Base-by-base conservation (phyloP, 331 rosid genomes). In the Telfairia occidentalis region DNA sequence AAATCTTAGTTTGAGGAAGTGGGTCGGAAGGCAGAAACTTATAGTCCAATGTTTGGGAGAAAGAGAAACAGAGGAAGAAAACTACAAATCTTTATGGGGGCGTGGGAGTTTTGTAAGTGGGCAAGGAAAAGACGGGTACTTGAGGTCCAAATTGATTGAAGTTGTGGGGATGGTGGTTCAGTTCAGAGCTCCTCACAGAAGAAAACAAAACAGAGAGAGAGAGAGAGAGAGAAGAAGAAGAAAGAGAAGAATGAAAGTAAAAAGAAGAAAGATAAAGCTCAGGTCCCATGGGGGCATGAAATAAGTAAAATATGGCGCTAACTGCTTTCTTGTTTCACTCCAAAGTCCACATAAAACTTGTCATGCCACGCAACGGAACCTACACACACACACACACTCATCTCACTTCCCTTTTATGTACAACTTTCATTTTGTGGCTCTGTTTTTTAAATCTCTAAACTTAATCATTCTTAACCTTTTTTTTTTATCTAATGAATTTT, bases 131-230 rank as follows among this genome's bases (percentile, higher is more conserved):
- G 45, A 71, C 18, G 37, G 76, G 18, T 28, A 1, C 2, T 43
- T 61, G 16, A 64, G 16, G 3, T 64, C 7, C 48, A 64, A 21
- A 49, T 4, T 19, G 49, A 38, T 19, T 38, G 72, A 65, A 38
- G 50, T 65, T 65, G 5, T 38, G 49, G n/a, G n/a, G n/a, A n/a
- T 61, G 24, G 69, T 37, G 49, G 50, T n/a, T n/a, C n/a, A n/a
- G 72, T 65, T 66, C 73, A 66, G 34, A 46, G 76, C 11, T 72
- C 26, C 63, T 73, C 15, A 24, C 55, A 69, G 37, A 43, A 43
- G 35, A 66, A 69, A 43, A 30, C 60, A 73, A 73, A 73, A 73
- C 64, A 28, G 18, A 72, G 46, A 72, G 9, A 35, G 61, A 73
- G 23, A 75, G 60, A 59, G 50, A 26, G 18, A 79, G 67, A 57